Evolutionary conservation across 805 yeast genomes (phyloP).

Genomic region (Barnettozyma sucrosica): DNA sequence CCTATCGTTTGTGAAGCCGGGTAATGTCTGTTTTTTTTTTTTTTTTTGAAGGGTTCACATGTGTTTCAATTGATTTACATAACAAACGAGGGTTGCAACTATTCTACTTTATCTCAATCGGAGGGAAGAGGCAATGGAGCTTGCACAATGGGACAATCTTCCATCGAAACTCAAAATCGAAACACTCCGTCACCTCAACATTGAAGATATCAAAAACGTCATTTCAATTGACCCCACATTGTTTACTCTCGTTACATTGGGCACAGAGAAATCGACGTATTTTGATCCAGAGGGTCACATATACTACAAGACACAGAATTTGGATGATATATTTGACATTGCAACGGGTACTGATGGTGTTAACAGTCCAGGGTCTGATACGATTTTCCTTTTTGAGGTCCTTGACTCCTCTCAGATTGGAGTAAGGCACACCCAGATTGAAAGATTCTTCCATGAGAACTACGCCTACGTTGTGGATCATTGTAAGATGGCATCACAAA

Average conservation of each 20-base stretch:
- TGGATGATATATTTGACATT: neutral
- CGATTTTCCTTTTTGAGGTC: neutral
- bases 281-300: neutral
- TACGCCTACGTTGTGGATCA: neutral
- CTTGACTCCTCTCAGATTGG: neutral
- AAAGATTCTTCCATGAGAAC: neutral
- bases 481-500: neutral
- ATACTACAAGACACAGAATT: neutral
- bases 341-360: neutral
- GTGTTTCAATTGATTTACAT: no score
- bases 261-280: neutral
- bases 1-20: no score
- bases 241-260: neutral
- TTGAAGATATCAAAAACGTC: neutral
- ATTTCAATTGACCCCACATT: neutral
- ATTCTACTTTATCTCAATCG: neutral
- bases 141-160: neutral
- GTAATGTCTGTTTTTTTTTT: no score
- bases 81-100: no score
- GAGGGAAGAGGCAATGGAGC: neutral
- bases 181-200: neutral
- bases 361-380: neutral
- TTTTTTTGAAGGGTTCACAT: no score
- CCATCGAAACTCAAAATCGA: neutral
- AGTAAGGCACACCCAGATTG: neutral